Base-by-base conservation (phyloP, 2,329 filamentous ascomycete genomes). In the Dothistroma septosporum region DNA sequence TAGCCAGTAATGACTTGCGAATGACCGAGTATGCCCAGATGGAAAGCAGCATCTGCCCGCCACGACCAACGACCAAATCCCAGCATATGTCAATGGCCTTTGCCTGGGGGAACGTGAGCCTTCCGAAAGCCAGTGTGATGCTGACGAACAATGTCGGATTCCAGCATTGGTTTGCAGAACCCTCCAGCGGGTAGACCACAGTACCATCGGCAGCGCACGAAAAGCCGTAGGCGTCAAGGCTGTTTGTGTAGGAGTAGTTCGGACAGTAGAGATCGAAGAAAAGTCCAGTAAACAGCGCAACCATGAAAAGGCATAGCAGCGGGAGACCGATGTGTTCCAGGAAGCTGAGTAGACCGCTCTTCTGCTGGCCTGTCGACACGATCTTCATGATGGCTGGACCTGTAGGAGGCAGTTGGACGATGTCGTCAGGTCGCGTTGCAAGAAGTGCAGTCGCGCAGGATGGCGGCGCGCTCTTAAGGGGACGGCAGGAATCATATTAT, bases 81-180 rank as follows among this genome's bases (percentile, higher is more conserved):
- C 63, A 65, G 59, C 41, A 33, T n/a, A 62, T 59, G 33, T 65
- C 63, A 12, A 65, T 60, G n/a, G 61, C 50, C 32, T 63, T 65
- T 28, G 58, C 63, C 16, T 53, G 47, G 2, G 63, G 41, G 41
- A 63, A 63, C 19, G 48, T 53, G 11, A 65, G 22, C 16, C 53
- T 22, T 7, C 63, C 63, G 21, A 50, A 56, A 1, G 57, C 61
- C 9, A 65, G 56, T 19, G 61, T 65, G 55, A 63, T 54, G 12
- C 52, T 58, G 31, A 64, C 44, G 21, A 57, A 62, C 16, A 60
- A 47, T 8, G 16, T 22, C 10, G 60, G 60, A 31, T 64, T 57
- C 60, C 62, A 64, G 47, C 50, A 53, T 16, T 52, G 55, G 28
- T 60, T 35, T 9, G 10, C n/a, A n/a, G 22, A 33, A 37, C 14